These are phyloP conservation scores for Pythium folliculosum DNA, from an alignment of 352 stramenopile species.

Conservation along the genomic window DNA sequence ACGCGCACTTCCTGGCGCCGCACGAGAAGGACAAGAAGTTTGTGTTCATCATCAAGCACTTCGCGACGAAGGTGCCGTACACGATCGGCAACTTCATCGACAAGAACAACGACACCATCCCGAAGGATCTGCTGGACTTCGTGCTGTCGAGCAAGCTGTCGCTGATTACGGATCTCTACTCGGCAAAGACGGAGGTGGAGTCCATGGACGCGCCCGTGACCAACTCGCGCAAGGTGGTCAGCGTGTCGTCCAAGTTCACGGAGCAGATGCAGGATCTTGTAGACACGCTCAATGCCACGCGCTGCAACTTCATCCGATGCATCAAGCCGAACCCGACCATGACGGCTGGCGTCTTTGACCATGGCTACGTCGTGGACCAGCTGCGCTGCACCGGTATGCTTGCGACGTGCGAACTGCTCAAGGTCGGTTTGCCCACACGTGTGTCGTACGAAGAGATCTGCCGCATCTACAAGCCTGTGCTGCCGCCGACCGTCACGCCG, in stretches of 20 bases:
- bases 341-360: slow-evolving; percentile 70
- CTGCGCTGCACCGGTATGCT: slow-evolving; percentile 87
- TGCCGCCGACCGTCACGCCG: slow-evolving; percentile 65
- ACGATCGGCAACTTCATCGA: slow-evolving; percentile 89
- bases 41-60: slow-evolving; percentile 91
- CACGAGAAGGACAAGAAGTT: slow-evolving; percentile 90
- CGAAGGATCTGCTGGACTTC: slow-evolving; percentile 83
- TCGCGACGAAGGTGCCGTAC: slow-evolving; percentile 89
- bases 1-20: slow-evolving; percentile 82
- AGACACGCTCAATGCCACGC: slow-evolving; percentile 74
- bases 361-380: slow-evolving; percentile 80
- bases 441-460: slow-evolving; percentile 77
- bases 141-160: slow-evolving; percentile 76
- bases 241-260: slow-evolving; percentile 65
- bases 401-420: slow-evolving; percentile 88
- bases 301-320: slow-evolving; percentile 89
- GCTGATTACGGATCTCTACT: slow-evolving; percentile 86
- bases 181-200: slow-evolving; percentile 54
- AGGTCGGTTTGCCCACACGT: slow-evolving; percentile 81
- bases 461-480: slow-evolving; percentile 66
- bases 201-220: slow-evolving; percentile 41
- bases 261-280: slow-evolving; percentile 85
- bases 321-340: slow-evolving; percentile 89
- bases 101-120: slow-evolving; percentile 92
- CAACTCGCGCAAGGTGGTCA: slow-evolving; percentile 66